phyloP scores from a whole-genome alignment of 129 eudicot species.

The Glebionis coronaria region DNA sequence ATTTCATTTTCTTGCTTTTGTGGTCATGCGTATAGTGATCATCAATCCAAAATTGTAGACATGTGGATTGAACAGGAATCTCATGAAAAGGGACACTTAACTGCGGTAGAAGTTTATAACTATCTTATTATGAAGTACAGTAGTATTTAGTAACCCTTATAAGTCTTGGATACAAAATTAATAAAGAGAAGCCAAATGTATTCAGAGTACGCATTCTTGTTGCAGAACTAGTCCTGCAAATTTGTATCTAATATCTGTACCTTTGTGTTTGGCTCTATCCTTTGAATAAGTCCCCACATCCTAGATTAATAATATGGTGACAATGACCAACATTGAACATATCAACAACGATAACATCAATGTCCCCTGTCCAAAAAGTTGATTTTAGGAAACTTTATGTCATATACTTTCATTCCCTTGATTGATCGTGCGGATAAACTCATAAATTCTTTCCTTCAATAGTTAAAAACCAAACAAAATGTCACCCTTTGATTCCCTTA shows the following conservation, averaged over 20 bases:
- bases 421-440: not conserved
- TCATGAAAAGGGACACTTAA: no score
- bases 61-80: no score
- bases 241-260: conserved; percentile 15
- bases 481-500: conserved; percentile 23
- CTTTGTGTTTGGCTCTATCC: conserved; percentile 12
- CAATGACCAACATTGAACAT: conserved; percentile 23
- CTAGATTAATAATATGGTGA: conserved; percentile 23
- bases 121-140: not conserved
- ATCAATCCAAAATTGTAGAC: no score
- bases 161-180: not conserved
- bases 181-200: conserved; percentile 4
- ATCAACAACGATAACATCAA: conserved; percentile 31
- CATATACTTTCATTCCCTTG: not conserved
- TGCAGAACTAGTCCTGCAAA: conserved; percentile 16
- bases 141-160: not conserved
- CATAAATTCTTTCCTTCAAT: not conserved
- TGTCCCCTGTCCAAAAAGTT: conserved; percentile 3
- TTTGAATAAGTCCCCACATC: conserved; percentile 28
- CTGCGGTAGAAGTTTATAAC: not conserved
- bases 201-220: conserved; percentile 3
- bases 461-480: conserved; percentile 18
- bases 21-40: no score
- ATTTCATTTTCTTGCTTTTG: no score
- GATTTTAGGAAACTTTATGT: conserved; percentile 11